Evolutionary conservation across 2,329 filamentous ascomycete genomes (phyloP), one percentile per base, ranked within the genome.

Genomic region (Cordyceps fumosorosea): DNA sequence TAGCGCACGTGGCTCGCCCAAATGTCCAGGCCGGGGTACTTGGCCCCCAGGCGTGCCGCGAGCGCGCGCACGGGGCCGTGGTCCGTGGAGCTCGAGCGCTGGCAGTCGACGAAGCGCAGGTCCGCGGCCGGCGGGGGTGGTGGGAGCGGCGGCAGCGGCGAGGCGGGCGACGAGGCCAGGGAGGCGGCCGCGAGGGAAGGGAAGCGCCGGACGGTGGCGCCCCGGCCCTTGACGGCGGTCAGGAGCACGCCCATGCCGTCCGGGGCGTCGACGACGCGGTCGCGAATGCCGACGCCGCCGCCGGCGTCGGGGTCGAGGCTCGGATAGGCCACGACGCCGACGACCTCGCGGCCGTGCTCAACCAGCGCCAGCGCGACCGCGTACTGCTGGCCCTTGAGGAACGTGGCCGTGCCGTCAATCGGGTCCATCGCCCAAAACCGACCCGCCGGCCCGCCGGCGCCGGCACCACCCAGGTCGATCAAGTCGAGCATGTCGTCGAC

Each of bases 391-490:
- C 82, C 82, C 45, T 74, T 74, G 65, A 88, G 80, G 63, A 86
- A 88, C 0, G 84, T 82, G 18, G 81, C 81, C 1, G 85, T 88
- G 34, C 85, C 85, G 66, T 88, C 85, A 8, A 88, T 81, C 0
- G 85, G 85, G 67, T 88, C 85, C 69, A 88, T 79, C 34, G 85
- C 80, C 85, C 85, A 88, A 57, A 83, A 78, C 1, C 80, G 74
- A 0, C 78, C 74, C 3, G 72, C 62, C 11, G 57, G 61, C 2
- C 78, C 64, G 66, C 75, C 64, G 34, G 11, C 3, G 1, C 34
- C 34, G 34, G 74, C 69, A 0, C 77, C 80, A 2, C 85, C 85
- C 14, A 81, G 72, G 69, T 88, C 84, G 67, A 88, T 86, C n/a
- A 82, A 67, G n/a, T 80, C 73, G 14, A 88, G 77, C 79, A 88